Evolutionary conservation across 805 yeast species (phyloP), one percentile per base, ranked within the genome.

Genomic region (Sungouiella blattae): DNA sequence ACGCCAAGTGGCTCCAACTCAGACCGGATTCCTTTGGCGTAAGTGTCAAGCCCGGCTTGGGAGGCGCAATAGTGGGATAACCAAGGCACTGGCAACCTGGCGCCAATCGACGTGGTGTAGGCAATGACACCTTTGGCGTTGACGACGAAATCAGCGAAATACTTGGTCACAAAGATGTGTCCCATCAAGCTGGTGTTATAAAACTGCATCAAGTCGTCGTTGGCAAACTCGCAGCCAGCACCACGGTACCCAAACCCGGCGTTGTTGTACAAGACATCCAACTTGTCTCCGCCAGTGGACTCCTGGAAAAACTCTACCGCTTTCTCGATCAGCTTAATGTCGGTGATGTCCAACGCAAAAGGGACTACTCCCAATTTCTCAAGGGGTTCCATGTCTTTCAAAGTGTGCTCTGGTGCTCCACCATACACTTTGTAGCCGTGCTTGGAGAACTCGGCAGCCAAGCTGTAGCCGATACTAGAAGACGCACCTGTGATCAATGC

Each of bases 371-470:
- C 59, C 33, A 55, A 56, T 22, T 47, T 30, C 23, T 35, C 33
- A 29, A 64, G 47, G 2, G 59, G 56, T 15, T 47, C 46, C 64
- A 67, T 49, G 28, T 36, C 42, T 11, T 46, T 51, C 9, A 51
- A 33, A 16, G 40, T 32, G 9, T 35, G 15, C n/a, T 51, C 46
- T 16, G 66, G 56, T n/a, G 65, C 64, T 14, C 64, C 48, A 5
- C 67, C 69, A 36, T 52, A 59, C 6, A 66, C 62, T 14, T 42
- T 48, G 45, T 62, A 73, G 0, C 74, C 75, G 29, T 63, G 57
- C 25, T 25, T 32, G 32, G 39, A 42, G 28, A 46, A 35, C 16
- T 38, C 40, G n/a, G 30, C 20, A 11, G 50, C 42, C 33, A 44
- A 28, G 17, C 39, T 39, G 33, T 35, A 39, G 15, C 50, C 50